These are phyloP conservation scores for Globisporangium nunn DNA, from an alignment of 352 stramenopile genomes.

Conservation along the genomic window DNA sequence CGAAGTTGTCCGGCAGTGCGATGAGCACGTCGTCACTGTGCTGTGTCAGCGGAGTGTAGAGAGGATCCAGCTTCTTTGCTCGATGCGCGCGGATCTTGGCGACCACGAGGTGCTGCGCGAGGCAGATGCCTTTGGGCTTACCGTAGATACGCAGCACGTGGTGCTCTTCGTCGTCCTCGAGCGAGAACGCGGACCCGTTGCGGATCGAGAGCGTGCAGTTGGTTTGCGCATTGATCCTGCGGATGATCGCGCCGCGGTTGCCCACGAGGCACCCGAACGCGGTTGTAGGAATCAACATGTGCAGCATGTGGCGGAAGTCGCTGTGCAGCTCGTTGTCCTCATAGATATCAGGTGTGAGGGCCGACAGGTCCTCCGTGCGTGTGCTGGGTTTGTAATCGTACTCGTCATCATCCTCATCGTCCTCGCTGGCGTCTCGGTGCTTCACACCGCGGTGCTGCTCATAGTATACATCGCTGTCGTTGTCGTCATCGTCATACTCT, in stretches of 20 bases:
- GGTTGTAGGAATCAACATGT: slow-evolving; percentile 58
- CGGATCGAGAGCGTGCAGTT: slow-evolving; percentile 54
- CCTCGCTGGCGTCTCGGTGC: background rate
- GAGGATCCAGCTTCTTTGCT: slow-evolving; percentile 34
- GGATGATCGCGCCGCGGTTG: slow-evolving; percentile 37
- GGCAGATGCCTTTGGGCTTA: slow-evolving; percentile 44
- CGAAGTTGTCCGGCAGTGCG: slow-evolving; percentile 25
- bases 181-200: slow-evolving; percentile 20
- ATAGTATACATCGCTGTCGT: background rate
- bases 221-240: slow-evolving; percentile 34
- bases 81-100: slow-evolving; percentile 43
- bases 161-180: slow-evolving; percentile 25
- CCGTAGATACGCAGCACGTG: slow-evolving; percentile 55
- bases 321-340: slow-evolving; percentile 48
- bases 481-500: background rate
- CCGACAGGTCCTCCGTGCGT: slow-evolving; percentile 14
- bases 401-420: background rate
- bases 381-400: background rate
- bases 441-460: background rate
- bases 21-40: slow-evolving; percentile 16
- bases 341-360: slow-evolving; percentile 34
- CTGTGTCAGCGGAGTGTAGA: slow-evolving; percentile 35
- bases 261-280: slow-evolving; percentile 46
- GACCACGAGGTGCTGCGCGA: slow-evolving; percentile 57
- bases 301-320: slow-evolving; percentile 44